Evolutionary conservation across 257 asterid genomes (phyloP), one percentile per base, ranked within the genome.

Genomic region (Solanum corneliomulleri): DNA sequence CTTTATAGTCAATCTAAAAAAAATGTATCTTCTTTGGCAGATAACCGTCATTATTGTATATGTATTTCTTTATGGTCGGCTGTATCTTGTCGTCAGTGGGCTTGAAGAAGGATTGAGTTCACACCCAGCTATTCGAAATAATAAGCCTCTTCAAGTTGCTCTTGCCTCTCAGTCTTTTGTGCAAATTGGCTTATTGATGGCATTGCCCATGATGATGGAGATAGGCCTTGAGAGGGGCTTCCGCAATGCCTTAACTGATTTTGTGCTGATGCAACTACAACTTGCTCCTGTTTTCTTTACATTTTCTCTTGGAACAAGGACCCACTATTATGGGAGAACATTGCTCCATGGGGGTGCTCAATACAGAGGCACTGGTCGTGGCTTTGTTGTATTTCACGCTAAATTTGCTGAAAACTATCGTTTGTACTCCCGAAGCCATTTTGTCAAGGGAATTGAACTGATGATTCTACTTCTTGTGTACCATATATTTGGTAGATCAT

Each of bases 191-290:
- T 84, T 96, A 78, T 88, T 96, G 52, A 96, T 95, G 99, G 99
- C 99, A 49, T 90, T 96, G 92, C 99, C 99, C 47, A 96, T 96
- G 99, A 95, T 96, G 98, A 96, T 96, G 99, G 98, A 96, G 92
- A 96, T 96, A 84, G 99, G 98, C 84, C 99, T 96, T 5, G 99
- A 96, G 90, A 87, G 90, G 85, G 99, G 99, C 76, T 96, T 96
- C 86, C 98, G 98, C 80, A 91, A 89, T 83, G 99, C 99, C 1
- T 87, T 96, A 37, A 96, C 96, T 35, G 99, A 96, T 89, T 96
- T 96, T 82, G 93, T 96, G 69, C 88, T 96, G 85, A 96, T 96
- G 99, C 98, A 95, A 89, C 93, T 96, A 16, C 99, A 96, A 87
- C 94, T 96, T 62, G 99, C 99, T 82, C 91, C 99, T 37, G 98